Conservation (phyloP, 2,329 filamentous ascomycete genomes). For the Remersonia thermophila region DNA sequence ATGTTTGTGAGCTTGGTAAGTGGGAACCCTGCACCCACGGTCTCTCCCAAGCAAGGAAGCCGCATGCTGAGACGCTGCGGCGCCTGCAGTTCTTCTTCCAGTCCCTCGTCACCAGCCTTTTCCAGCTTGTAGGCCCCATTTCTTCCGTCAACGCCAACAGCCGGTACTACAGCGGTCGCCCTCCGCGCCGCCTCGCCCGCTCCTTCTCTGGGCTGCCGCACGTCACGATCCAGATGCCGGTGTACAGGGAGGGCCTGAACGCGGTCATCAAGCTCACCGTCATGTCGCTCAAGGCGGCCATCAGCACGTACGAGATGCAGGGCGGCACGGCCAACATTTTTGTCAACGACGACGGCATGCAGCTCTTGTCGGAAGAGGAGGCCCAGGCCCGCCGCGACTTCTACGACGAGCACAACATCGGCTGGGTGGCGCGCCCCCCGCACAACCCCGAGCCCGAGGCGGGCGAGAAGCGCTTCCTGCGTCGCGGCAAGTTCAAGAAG, state of each 20-base stretch:
- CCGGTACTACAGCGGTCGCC: conserved; percentile 31
- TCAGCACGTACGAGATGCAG: conserved; percentile 46
- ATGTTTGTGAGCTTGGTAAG: conserved; percentile 44
- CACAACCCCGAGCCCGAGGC: conserved; percentile 33
- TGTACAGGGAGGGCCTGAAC: conserved; percentile 36
- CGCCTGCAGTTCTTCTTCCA: conserved; percentile 34
- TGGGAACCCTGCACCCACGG: not conserved
- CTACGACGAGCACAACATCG: conserved; percentile 46
- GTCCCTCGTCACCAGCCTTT: conserved; percentile 35
- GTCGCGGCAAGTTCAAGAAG: conserved; percentile 57
- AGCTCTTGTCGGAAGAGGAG: conserved; percentile 40
- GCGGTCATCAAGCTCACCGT: conserved; percentile 43
- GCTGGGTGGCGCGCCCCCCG: conserved; percentile 41
- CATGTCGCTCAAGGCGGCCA: conserved; percentile 42
- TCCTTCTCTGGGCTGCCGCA: conserved; percentile 31
- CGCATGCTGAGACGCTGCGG: not conserved
- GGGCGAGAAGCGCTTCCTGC: conserved; percentile 39
- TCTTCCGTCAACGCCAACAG: conserved; percentile 32
- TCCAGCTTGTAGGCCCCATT: conserved; percentile 39
- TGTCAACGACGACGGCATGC: conserved; percentile 58
- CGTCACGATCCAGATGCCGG: conserved; percentile 37
- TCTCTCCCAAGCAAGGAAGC: too few relatives aligned
- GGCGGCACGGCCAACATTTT: conserved; percentile 58
- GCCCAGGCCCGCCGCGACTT: conserved; percentile 38
- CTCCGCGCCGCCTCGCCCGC: conserved; percentile 26